Base-by-base conservation (phyloP, 208 protist genomes). In the Leishmania tarentolae region DNA sequence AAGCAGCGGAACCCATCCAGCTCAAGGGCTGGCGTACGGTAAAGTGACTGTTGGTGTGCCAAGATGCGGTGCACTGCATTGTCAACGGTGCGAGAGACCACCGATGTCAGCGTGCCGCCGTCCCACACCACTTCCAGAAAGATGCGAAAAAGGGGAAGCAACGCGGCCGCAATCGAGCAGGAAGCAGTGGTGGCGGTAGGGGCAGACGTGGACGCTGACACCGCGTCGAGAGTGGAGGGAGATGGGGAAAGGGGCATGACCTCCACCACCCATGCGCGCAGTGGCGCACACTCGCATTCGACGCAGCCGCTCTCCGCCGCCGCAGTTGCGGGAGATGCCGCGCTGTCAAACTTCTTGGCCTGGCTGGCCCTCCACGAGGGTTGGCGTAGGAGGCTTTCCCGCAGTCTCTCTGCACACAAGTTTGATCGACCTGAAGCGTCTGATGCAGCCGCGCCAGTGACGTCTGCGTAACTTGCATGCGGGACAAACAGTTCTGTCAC, bases 401-500 rank as follows among this genome's bases (percentile, higher is more conserved):
- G 57, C 76, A 79, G 65, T 59, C 65, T 15, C 76, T 71, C 76
- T 8, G 47, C 61, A 37, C 3, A 57, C 63, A 40, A 79, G 42
- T 5, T 71, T 44, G 21, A 35, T 31, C 15, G 9, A 11, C 40
- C 71, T 53, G 31, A 61, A 59, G 15, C 47, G 24, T 53, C 47
- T n/a, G 71, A 46, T 63, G 53, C 52, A 46, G 50, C 59, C 69
- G 65, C 31, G 79, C 47, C 52, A 42, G 9, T 17, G 19, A 42
- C 6, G 17, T 44, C 21, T 35, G 8, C 47, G 42, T 15, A 1
- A n/a, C 47, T 65, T 15, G 15, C 31, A 50, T 65, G 82, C 19
- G 85, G 87, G 7, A 90, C 50, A 76, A 93, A 95, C 4, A 93
- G 69, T 76, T 95, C 92, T 11, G 89, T 90, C 9, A 95, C 61